These are phyloP conservation scores for Gilbertella persicaria DNA, from an alignment of 371 early-diverging fungal genomes.

Conservation along the genomic window DNA sequence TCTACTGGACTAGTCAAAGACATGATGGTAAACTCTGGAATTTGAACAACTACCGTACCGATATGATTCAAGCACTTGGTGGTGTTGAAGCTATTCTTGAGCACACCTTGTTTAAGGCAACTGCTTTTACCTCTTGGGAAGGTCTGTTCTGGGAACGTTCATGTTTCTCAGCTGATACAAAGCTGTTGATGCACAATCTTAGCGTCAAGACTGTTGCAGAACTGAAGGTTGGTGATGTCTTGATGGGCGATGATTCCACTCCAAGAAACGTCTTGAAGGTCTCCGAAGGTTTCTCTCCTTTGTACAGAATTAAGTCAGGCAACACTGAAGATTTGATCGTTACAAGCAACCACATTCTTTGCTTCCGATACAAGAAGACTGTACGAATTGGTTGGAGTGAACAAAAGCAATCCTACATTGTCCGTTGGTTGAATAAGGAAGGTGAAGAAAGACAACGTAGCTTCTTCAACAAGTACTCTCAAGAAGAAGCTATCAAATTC, in stretches of 20 bases:
- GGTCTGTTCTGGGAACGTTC: conserved; percentile 98
- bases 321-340: conserved; percentile 29
- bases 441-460: no score
- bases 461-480: no score
- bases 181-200: conserved; percentile 35
- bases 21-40: conserved; percentile 99
- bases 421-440: conserved; percentile 1
- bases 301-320: conserved; percentile 24
- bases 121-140: conserved; percentile 97
- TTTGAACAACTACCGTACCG: conserved; percentile 95
- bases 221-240: conserved; percentile 33
- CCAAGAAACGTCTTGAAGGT: conserved; percentile 33
- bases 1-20: conserved; percentile 93
- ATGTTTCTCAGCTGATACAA: conserved; percentile 41
- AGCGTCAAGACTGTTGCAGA: conserved; percentile 25
- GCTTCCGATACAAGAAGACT: conserved; percentile 15
- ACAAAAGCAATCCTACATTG: not conserved
- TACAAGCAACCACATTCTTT: conserved; percentile 52
- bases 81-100: conserved; percentile 98
- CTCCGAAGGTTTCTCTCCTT: conserved; percentile 29
- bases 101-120: conserved; percentile 98
- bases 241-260: conserved; percentile 53
- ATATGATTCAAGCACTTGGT: conserved; percentile 98
- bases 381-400: conserved; percentile 1
- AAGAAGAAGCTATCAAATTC: no score